Conservation (phyloP, 2,329 filamentous ascomycete species). For the Tolypocladium amazonense region DNA sequence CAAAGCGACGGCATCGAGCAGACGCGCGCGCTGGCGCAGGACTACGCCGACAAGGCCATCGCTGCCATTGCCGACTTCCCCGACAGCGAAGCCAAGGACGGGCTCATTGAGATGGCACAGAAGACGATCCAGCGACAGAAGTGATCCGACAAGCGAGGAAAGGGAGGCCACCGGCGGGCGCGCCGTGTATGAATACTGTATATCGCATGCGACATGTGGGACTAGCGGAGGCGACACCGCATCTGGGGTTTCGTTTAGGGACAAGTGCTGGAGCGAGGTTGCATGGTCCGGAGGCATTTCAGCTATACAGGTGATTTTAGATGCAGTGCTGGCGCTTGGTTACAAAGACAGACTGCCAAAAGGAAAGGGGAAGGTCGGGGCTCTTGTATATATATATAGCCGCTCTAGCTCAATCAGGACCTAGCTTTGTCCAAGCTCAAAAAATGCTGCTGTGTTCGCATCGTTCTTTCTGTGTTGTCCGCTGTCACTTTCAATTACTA, state of each 20-base stretch:
- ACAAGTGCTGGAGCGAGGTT: not conserved
- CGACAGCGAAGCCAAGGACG: slow-evolving; percentile 87
- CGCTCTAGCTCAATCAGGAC: not conserved
- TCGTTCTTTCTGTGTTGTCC: not conserved
- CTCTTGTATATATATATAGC: not conserved
- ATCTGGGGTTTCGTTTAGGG: not conserved
- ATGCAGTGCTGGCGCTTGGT: not conserved
- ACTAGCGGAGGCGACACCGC: not conserved
- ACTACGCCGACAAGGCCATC: slow-evolving; percentile 83
- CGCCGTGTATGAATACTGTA: slow-evolving; percentile 12
- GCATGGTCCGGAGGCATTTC: not conserved
- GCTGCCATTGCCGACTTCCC: slow-evolving; percentile 77
- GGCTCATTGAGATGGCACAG: slow-evolving; percentile 84
- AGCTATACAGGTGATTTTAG: not conserved
- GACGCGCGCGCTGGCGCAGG: slow-evolving; percentile 79
- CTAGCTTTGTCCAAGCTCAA: not conserved
- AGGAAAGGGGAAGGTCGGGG: not conserved
- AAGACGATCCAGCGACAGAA: slow-evolving; percentile 87
- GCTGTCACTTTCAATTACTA: too few species aligned
- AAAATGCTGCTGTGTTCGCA: not conserved
- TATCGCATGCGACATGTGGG: not conserved
- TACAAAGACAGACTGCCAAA: not conserved
- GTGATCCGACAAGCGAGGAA: slow-evolving; percentile 29
- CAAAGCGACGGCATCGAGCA: slow-evolving; percentile 83
- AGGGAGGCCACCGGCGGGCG: not conserved